Evolutionary conservation across 2,329 filamentous ascomycete species (phyloP).

Genomic region (Fusarium papillatum): DNA sequence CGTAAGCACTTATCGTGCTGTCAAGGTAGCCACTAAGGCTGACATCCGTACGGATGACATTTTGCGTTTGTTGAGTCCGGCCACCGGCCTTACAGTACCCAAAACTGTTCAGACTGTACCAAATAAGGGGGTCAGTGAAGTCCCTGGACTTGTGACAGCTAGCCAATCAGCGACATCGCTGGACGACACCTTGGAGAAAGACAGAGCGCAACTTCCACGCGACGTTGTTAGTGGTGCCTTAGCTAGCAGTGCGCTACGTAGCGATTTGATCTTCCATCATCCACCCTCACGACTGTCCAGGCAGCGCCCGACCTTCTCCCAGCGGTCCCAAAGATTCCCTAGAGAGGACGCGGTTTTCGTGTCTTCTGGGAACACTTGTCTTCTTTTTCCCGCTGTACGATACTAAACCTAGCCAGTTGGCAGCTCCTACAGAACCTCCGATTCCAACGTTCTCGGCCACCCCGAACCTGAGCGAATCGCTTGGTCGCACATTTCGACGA

Average conservation of each 20-base stretch:
- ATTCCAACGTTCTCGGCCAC: conserved; percentile 5
- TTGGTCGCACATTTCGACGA: conserved; percentile 28
- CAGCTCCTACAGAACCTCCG: conserved; percentile 5
- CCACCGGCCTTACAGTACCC: background rate
- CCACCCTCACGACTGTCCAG: conserved; percentile 29
- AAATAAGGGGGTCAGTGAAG: conserved; percentile 10
- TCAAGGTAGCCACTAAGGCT: background rate
- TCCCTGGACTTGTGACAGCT: conserved; percentile 9
- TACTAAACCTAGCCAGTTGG: conserved; percentile 14
- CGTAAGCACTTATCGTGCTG: background rate
- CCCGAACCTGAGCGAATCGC: conserved; percentile 17
- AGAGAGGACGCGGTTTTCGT: conserved; percentile 29
- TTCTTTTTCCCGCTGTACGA: background rate
- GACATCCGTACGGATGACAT: background rate
- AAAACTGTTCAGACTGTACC: conserved; percentile 6
- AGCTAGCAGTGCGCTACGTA: conserved; percentile 30
- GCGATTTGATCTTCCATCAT: conserved; percentile 33
- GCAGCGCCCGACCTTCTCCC: conserved; percentile 17
- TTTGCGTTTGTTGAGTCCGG: background rate
- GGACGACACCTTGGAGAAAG: conserved; percentile 46
- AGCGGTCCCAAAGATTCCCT: conserved; percentile 16
- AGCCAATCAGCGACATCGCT: conserved; percentile 42
- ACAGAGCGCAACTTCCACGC: conserved; percentile 36
- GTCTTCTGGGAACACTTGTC: conserved; percentile 14
- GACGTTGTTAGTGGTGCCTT: conserved; percentile 33